Evolutionary conservation across 257 asterid species (phyloP), one percentile per base, ranked within the genome.

Genomic region (Solanum piurae): DNA sequence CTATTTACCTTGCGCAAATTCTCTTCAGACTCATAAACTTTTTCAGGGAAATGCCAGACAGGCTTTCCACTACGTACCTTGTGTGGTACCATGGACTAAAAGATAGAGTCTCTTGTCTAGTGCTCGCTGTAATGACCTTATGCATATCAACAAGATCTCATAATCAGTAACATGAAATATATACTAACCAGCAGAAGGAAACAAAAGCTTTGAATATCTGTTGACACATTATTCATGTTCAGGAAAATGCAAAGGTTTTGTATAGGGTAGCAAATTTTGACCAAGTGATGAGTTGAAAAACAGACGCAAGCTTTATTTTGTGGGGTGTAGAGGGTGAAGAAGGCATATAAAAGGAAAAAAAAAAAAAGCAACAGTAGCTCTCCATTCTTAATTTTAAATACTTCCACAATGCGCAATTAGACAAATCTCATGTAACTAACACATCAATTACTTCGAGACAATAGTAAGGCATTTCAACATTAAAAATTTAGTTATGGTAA

Each of bases 1-100:
- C 40, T 27, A 86, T 66, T 5, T 92, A 95, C 99, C 97, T 89
- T 92, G 79, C 98, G 98, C 86, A 97, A 86, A 69, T 94, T 94
- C 87, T 88, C 93, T 88, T 97, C 98, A 64, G 96, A 92, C 85
- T 92, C 96, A 5, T 94, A 94, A 87, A 90, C 89, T 88, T 97
- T 95, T 91, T 95, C 98, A 1, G 99, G 98, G 29, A 95, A 95
- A 92, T 97, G 99, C 99, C 98, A 97, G 44, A 87, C 93, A 58
- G 96, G 97, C 68, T 91, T 86, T 76, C 91, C 96, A 44, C 90
- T 88, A 66, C n/a, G n/a, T n/a, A n/a, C 92, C 92, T 80, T 73
- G 42, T 69, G 97, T 87, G 85, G 92, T 55, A 25, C 99, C 96
- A 88, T 89, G 90, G 55, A 97, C 77, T 68, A 97, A 96, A 91